Conservation (phyloP, 257 asterid genomes). For the Salvia hispanica region DNA sequence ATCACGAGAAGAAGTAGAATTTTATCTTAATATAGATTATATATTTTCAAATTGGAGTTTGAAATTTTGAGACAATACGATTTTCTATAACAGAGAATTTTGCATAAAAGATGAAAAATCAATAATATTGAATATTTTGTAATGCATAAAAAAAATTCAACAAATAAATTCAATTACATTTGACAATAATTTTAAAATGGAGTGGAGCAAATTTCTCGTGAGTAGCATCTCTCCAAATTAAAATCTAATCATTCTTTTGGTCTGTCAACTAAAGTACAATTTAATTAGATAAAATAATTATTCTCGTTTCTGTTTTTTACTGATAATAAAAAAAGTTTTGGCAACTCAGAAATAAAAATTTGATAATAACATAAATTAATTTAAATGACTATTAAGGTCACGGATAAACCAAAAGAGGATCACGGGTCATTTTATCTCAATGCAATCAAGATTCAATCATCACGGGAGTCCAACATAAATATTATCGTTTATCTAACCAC, state of each 20-base stretch:
- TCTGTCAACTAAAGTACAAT: background rate
- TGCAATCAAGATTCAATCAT: slow-evolving; percentile 30
- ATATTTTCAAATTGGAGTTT: no score
- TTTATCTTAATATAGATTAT: no score
- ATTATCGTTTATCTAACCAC: background rate
- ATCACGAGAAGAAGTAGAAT: no score
- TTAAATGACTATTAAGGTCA: slow-evolving; percentile 16
- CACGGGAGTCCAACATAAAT: slow-evolving; percentile 36
- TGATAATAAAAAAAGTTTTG: background rate
- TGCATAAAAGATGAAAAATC: no score
- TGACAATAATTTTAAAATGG: background rate
- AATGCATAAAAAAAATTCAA: no score
- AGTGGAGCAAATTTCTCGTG: background rate
- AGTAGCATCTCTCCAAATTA: background rate
- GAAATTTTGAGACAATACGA: no score
- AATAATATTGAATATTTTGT: no score
- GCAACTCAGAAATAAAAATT: background rate
- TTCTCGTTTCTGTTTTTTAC: background rate
- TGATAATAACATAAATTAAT: background rate
- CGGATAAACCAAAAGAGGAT: slow-evolving; percentile 18
- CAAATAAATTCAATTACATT: no score
- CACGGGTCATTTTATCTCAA: slow-evolving; percentile 18
- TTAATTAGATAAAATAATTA: background rate
- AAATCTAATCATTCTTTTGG: background rate
- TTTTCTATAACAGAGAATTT: no score